Conservation (phyloP, 352 stramenopile species). For the Plasmopara muralis region DNA sequence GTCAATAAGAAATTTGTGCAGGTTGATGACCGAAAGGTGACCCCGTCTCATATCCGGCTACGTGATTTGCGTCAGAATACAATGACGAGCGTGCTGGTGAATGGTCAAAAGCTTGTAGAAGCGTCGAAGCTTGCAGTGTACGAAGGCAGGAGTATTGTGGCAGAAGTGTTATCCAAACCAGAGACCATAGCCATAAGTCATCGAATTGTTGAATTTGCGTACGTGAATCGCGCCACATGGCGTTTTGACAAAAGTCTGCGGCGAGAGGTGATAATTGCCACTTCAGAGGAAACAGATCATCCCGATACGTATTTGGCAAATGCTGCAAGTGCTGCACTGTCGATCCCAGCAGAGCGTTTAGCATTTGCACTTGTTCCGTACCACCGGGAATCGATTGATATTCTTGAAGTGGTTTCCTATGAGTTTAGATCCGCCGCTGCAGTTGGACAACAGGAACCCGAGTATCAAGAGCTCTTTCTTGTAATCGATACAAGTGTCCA, state of each 20-base stretch:
- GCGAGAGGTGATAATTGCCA: constrained; percentile 50
- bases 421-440: constrained; percentile 28
- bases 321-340: constrained; percentile 31
- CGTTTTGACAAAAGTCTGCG: constrained; percentile 52
- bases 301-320: constrained; percentile 35
- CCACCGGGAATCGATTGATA: constrained; percentile 58
- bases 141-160: constrained; percentile 68
- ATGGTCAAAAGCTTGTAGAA: constrained; percentile 55
- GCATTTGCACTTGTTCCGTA: constrained; percentile 55
- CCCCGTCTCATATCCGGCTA: constrained; percentile 43
- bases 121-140: constrained; percentile 69
- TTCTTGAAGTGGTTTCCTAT: constrained; percentile 63
- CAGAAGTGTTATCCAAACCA: constrained; percentile 51
- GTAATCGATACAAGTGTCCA: constrained; percentile 44
- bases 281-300: constrained; percentile 21
- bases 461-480: constrained; percentile 69
- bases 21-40: constrained; percentile 19
- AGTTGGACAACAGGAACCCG: constrained; percentile 21
- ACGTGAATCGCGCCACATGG: constrained; percentile 57
- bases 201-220: constrained; percentile 58
- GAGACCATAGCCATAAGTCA: constrained; percentile 43
- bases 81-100: constrained; percentile 54
- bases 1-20: constrained; percentile 38
- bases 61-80: constrained; percentile 63
- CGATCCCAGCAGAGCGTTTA: constrained; percentile 44